phyloP scores from a whole-genome alignment of 805 yeast species.

The Candida arabinofermentans region DNA sequence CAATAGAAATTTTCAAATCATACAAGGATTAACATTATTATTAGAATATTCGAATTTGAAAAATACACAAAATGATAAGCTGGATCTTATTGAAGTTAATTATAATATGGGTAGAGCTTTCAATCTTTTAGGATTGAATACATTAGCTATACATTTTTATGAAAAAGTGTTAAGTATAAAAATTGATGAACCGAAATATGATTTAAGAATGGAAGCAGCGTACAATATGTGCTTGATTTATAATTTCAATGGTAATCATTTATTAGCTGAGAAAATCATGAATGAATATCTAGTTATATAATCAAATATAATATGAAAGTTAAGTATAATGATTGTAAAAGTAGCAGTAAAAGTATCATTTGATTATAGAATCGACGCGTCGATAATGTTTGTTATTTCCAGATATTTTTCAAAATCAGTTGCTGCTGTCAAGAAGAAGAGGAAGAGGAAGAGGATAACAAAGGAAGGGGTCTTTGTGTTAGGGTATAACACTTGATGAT shows the following conservation, averaged over 20 bases:
- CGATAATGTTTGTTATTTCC: no score
- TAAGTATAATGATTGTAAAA: neutral
- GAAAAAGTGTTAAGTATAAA: constrained; percentile 54
- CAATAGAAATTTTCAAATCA: constrained; percentile 79
- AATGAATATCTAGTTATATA: constrained; percentile 50
- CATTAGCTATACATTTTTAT: constrained; percentile 73
- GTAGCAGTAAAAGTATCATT: neutral
- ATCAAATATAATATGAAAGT: constrained; percentile 33
- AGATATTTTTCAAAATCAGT: no score
- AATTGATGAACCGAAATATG: constrained; percentile 40
- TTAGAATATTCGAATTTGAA: constrained; percentile 58
- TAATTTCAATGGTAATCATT: constrained; percentile 67
- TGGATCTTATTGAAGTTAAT: constrained; percentile 69
- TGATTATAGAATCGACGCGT: neutral
- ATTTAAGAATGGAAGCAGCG: constrained; percentile 75
- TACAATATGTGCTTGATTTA: constrained; percentile 78
- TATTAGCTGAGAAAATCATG: constrained; percentile 59
- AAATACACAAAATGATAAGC: constrained; percentile 29
- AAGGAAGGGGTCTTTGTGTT: neutral
- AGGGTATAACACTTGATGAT: neutral
- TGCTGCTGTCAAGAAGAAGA: neutral
- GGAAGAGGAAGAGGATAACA: neutral
- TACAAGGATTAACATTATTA: constrained; percentile 81
- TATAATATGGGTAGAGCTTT: constrained; percentile 83
- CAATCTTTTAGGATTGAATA: constrained; percentile 74